A percentile compares a stretch with the other conserved stretches of the same genome.
Evolutionary conservation across 2,329 filamentous ascomycete genomes (phyloP).

Genomic region (Plectosphaerella plurivora): DNA sequence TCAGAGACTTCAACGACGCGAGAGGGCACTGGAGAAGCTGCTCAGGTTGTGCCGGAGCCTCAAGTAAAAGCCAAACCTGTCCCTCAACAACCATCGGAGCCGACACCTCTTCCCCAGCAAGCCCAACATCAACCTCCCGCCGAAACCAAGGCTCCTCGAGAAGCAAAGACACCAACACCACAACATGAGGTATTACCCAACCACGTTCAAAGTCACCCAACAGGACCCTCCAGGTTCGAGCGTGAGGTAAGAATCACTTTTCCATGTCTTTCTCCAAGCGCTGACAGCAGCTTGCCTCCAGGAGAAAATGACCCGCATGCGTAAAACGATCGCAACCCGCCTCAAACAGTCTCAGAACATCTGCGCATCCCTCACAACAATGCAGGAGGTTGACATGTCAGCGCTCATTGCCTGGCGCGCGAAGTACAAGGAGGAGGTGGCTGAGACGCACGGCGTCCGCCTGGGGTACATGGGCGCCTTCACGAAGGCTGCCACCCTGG

Average conservation of each 20-base stretch:
- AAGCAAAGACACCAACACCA: no score
- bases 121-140: no score
- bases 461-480: constrained; percentile 74
- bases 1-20: neutral
- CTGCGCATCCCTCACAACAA: constrained; percentile 65
- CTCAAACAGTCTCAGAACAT: constrained; percentile 66
- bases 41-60: neutral
- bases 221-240: neutral
- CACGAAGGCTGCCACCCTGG: constrained; percentile 65
- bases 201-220: no score
- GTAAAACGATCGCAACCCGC: constrained; percentile 67
- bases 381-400: constrained; percentile 41
- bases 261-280: neutral
- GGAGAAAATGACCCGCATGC: constrained; percentile 57
- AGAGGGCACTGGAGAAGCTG: neutral
- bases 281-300: neutral
- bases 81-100: no score
- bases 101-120: no score
- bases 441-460: constrained; percentile 21
- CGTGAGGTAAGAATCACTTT: neutral
- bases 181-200: no score
- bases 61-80: neutral
- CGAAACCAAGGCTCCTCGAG: no score
- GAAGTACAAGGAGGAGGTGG: constrained; percentile 55
- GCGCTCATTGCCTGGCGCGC: constrained; percentile 61